phyloP scores from a whole-genome alignment of 306 rosid species.

The Rubus parviflorus region DNA sequence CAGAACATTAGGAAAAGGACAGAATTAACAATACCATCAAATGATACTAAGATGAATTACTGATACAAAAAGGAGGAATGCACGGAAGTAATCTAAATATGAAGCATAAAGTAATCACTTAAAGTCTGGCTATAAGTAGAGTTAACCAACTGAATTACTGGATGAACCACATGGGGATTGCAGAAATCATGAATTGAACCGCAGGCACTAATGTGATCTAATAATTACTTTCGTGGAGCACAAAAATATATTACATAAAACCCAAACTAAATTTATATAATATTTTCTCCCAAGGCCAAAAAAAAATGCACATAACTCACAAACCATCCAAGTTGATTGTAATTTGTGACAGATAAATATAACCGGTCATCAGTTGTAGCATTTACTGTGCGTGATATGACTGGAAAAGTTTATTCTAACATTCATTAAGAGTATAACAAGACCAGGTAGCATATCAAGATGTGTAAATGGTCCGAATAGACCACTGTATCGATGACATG shows the following conservation, averaged over 20 bases:
- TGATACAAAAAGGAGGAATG: background rate
- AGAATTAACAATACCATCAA: background rate
- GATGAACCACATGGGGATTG: background rate
- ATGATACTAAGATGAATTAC: background rate
- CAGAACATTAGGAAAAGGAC: constrained; percentile 6
- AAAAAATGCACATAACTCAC: background rate
- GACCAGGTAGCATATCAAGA: background rate
- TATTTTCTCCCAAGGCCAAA: background rate
- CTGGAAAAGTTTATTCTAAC: background rate
- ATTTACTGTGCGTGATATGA: background rate
- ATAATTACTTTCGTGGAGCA: background rate
- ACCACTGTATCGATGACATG: background rate
- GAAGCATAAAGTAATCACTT: constrained; percentile 8
- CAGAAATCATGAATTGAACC: background rate
- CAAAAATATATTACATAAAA: background rate
- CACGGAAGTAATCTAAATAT: background rate
- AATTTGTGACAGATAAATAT: constrained; percentile 1
- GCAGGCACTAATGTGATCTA: background rate
- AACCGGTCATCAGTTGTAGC: background rate
- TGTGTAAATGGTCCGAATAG: background rate
- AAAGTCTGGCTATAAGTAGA: background rate
- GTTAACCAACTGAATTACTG: constrained; percentile 12
- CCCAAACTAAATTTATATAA: background rate
- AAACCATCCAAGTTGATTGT: background rate
- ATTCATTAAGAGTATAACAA: background rate